Conservation (phyloP, 202 grass and related monocot genomes). For the Digitaria exilis region DNA sequence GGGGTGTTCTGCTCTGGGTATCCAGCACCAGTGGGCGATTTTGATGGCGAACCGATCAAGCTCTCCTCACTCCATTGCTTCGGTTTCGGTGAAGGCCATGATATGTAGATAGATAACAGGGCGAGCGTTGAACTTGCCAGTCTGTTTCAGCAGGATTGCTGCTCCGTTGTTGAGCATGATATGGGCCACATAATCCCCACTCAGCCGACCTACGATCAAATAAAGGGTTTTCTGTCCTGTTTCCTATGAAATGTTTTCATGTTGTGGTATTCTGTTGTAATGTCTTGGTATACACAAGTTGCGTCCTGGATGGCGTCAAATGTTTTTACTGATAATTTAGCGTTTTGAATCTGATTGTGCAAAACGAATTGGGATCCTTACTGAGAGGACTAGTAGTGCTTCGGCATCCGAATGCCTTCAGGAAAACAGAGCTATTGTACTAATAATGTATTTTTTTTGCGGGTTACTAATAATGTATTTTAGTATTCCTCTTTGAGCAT, state of each 20-base stretch:
- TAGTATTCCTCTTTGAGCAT: not conserved
- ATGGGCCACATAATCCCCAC: too few relatives aligned
- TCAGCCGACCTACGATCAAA: constrained; percentile 54
- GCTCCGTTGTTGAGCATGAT: too few relatives aligned
- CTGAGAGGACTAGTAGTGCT: not conserved
- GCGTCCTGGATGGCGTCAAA: not conserved
- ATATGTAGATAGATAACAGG: constrained; percentile 69
- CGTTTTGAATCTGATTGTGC: not conserved
- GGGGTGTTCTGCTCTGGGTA: too few relatives aligned
- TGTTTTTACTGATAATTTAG: not conserved
- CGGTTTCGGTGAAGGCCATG: constrained; percentile 60
- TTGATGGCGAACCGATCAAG: constrained; percentile 47
- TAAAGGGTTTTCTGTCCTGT: constrained; percentile 64
- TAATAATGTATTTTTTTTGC: not conserved
- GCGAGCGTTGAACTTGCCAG: constrained; percentile 56
- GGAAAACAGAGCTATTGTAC: too few relatives aligned
- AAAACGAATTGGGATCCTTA: too few relatives aligned
- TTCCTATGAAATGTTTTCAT: constrained; percentile 54
- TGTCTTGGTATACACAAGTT: not conserved
- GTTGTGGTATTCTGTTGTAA: constrained; percentile 24
- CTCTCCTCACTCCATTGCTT: constrained; percentile 83
- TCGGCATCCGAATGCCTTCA: not conserved
- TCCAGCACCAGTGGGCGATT: too few relatives aligned
- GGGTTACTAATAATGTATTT: not conserved
- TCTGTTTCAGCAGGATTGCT: constrained; percentile 52